These are phyloP conservation scores for Nakazawaea ernobii DNA, from an alignment of 805 yeast species.

Conservation along the genomic window DNA sequence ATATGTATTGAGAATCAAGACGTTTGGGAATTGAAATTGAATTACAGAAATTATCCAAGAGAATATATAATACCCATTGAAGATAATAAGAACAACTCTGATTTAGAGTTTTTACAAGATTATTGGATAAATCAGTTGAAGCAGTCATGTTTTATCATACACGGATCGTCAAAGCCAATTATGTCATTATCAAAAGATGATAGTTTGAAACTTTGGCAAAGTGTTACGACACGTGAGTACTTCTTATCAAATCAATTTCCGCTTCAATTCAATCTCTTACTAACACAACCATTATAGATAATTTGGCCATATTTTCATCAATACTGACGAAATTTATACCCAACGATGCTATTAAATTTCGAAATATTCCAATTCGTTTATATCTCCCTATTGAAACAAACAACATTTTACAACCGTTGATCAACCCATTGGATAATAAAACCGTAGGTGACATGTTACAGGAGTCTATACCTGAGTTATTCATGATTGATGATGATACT, in stretches of 20 bases:
- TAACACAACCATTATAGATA: slow-evolving; percentile 18
- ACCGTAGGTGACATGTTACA: slow-evolving; percentile 37
- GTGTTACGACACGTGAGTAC: slow-evolving; percentile 34
- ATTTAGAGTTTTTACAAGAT: slow-evolving; percentile 29
- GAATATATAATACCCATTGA: slow-evolving; percentile 36
- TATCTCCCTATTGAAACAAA: slow-evolving; percentile 31
- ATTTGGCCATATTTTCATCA: slow-evolving; percentile 15
- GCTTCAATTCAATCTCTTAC: slow-evolving; percentile 3
- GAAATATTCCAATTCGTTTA: slow-evolving; percentile 43
- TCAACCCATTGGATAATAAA: slow-evolving; percentile 14
- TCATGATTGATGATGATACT: slow-evolving; percentile 19
- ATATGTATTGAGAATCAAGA: slow-evolving; percentile 17
- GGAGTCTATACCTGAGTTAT: slow-evolving; percentile 37
- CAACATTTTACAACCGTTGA: slow-evolving; percentile 27
- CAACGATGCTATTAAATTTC: slow-evolving; percentile 17
- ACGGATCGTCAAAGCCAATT: slow-evolving; percentile 75
- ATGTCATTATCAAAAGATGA: slow-evolving; percentile 68
- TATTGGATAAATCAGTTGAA: slow-evolving; percentile 76
- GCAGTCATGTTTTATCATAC: slow-evolving; percentile 70
- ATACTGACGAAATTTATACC: slow-evolving; percentile 23
- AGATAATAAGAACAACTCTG: slow-evolving; percentile 7
- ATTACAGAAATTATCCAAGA: slow-evolving; percentile 36
- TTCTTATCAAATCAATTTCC: slow-evolving; percentile 16
- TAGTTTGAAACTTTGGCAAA: slow-evolving; percentile 51
- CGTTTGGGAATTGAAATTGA: slow-evolving; percentile 43